These are phyloP conservation scores for Ettlia oleoabundans DNA, from an alignment of 139 green algal genomes.

Conservation along the genomic window DNA sequence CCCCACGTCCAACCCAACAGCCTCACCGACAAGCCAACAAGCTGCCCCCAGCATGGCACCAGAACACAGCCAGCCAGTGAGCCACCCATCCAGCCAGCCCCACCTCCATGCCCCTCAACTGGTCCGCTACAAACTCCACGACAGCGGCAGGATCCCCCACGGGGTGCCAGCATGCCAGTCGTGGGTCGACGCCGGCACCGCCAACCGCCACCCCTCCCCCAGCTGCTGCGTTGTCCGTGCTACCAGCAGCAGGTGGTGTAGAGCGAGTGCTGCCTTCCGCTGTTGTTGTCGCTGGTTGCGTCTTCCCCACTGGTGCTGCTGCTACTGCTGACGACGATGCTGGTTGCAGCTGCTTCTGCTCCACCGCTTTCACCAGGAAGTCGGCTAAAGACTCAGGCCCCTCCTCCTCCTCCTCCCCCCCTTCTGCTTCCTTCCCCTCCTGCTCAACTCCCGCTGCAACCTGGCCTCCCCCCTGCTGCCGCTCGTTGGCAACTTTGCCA, in stretches of 20 bases:
- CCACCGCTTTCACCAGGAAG: constrained; percentile 4
- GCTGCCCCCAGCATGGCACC: not conserved
- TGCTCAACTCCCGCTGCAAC: not conserved
- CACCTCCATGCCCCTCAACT: not conserved
- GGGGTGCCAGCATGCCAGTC: constrained; percentile 17
- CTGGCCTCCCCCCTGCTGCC: not conserved
- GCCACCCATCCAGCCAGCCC: not conserved
- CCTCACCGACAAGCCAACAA: not conserved
- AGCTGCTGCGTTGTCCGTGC: no score
- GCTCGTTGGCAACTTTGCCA: not conserved
- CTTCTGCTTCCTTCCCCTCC: not conserved
- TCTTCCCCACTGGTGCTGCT: not conserved
- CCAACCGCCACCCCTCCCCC: no score
- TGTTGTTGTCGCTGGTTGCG: not conserved
- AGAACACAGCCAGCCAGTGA: not conserved
- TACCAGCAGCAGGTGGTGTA: not conserved
- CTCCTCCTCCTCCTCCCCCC: not conserved
- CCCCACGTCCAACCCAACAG: not conserved
- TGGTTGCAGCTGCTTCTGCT: not conserved
- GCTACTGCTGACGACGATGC: not conserved
- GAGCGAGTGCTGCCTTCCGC: not conserved
- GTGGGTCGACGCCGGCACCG: not conserved
- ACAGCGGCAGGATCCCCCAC: not conserved
- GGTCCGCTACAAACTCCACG: not conserved
- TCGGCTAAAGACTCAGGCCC: constrained; percentile 4